Evolutionary conservation across 116 monocot genomes (phyloP).

Genomic region (Trichopus zeylanicus): DNA sequence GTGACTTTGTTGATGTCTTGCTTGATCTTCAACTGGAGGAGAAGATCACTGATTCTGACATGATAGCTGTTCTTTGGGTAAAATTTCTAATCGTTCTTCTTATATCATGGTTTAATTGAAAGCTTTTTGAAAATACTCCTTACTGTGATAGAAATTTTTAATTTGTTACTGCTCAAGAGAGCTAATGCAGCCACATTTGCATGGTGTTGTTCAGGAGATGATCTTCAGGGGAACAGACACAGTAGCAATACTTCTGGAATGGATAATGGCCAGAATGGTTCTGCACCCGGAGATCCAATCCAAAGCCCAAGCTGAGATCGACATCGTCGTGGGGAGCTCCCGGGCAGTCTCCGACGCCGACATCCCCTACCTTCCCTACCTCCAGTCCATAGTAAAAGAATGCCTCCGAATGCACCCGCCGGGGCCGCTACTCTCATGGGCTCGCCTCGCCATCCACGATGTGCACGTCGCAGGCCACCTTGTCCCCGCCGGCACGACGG

Average conservation of each 20-base stretch:
- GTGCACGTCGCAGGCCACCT: slow-evolving; percentile 5
- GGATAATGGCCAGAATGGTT: slow-evolving; percentile 19
- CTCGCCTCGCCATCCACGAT: slow-evolving; percentile 17
- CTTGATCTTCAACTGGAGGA: slow-evolving; percentile 37
- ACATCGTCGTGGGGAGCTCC: slow-evolving; percentile 4
- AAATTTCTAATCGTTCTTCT: background rate
- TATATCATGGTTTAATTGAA: too few relatives aligned
- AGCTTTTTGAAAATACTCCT: background rate
- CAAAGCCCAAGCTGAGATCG: slow-evolving; percentile 16
- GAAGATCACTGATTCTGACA: slow-evolving; percentile 45
- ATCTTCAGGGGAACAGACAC: slow-evolving; percentile 17
- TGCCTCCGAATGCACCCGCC: slow-evolving; percentile 14
- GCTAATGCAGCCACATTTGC: background rate
- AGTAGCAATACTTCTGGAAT: slow-evolving; percentile 8
- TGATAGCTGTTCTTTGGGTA: slow-evolving; percentile 64
- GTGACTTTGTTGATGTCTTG: slow-evolving; percentile 44
- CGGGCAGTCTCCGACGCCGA: slow-evolving; percentile 6
- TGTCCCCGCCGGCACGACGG: slow-evolving; percentile 16
- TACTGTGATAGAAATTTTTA: background rate
- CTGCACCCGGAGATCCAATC: slow-evolving; percentile 15
- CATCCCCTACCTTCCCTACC: slow-evolving; percentile 9
- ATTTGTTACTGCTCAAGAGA: background rate
- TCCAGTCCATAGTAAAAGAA: slow-evolving; percentile 17
- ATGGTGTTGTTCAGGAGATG: slow-evolving; percentile 13
- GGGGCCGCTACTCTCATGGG: slow-evolving; percentile 19